These are phyloP conservation scores for Afroboletus lepidellus DNA, from an alignment of 1,284 basidiomycete genomes.

Conservation along the genomic window DNA sequence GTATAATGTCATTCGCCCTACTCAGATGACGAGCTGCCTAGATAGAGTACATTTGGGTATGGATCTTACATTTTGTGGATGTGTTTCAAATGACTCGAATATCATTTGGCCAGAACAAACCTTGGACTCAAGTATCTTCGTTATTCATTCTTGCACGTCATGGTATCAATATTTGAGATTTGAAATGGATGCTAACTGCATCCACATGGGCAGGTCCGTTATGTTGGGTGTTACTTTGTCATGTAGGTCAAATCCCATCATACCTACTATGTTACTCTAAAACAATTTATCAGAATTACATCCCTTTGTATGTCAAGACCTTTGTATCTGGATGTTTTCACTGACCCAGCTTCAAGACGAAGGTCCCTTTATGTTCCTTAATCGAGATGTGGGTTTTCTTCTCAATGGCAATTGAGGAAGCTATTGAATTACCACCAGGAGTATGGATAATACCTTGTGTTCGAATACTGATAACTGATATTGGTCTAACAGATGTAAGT, in stretches of 20 bases:
- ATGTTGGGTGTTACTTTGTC: conserved; percentile 4
- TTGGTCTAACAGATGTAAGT: too few relatives aligned
- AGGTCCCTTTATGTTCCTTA: too few relatives aligned
- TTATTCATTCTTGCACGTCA: conserved; percentile 7
- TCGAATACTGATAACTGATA: too few relatives aligned
- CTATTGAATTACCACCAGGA: too few relatives aligned
- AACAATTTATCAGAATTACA: background rate
- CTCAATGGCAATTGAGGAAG: too few relatives aligned
- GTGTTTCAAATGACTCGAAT: too few relatives aligned
- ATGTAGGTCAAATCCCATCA: background rate
- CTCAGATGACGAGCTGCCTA: background rate
- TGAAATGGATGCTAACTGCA: too few relatives aligned
- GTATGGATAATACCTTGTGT: too few relatives aligned
- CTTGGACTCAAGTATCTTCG: conserved; percentile 6
- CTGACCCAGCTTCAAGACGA: too few relatives aligned
- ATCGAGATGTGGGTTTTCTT: too few relatives aligned
- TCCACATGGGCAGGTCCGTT: conserved; percentile 4
- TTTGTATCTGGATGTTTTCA: too few relatives aligned
- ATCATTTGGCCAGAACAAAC: background rate
- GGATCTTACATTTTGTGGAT: background rate
- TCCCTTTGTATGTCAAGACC: background rate
- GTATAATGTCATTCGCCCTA: background rate
- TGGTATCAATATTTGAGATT: background rate
- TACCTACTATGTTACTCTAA: too few relatives aligned
- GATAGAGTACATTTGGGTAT: conserved; percentile 15